Evolutionary conservation across 2,329 filamentous ascomycete genomes (phyloP), one percentile per base, ranked within the genome.

Genomic region (Colletotrichum sublineola): DNA sequence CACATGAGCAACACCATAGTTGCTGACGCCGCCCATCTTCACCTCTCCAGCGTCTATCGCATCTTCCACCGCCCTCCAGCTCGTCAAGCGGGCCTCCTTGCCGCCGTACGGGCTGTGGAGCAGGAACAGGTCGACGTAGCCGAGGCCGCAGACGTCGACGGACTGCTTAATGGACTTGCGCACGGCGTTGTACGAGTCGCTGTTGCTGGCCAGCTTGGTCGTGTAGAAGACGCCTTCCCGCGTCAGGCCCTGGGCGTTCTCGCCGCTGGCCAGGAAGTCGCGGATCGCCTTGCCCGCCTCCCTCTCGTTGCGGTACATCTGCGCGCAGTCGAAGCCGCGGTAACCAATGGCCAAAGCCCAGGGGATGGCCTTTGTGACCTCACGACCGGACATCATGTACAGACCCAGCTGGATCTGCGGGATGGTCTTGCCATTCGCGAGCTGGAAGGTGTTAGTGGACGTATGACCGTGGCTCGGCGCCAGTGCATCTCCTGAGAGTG

Each of bases 51-150:
- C 91, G 5, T 87, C 81, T 40, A 95, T 90, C 0, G 93, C 93
- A 82, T 96, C 93, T 76, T 94, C 91, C 0, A 96, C 83, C 0
- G 94, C 94, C 75, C 84, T 87, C 93, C 94, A 96, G 77, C 92
- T 93, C 48, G 92, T 90, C 63, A 93, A 80, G 5, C 94, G 86
- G 9, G 89, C 90, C 76, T 88, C 81, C 77, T 86, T 90, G 1
- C 94, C 93, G 7, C 94, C 93, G 76, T 94, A 94, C 0, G 94
- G 94, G 60, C 90, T 93, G 78, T 96, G 94, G 67, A 96, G 84
- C 14, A 97, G 84, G 80, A 96, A 95, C 56, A 96, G 80, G 77
- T 96, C 94, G 68, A 96, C 89, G 79, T 95, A 95, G 0, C 90
- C 92, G 40, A 95, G 82, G 0, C 90, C 92, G 33, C 89, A 91